Base-by-base conservation (phyloP, 176 grass and related monocot genomes). In the Pontederia crassipes region DNA sequence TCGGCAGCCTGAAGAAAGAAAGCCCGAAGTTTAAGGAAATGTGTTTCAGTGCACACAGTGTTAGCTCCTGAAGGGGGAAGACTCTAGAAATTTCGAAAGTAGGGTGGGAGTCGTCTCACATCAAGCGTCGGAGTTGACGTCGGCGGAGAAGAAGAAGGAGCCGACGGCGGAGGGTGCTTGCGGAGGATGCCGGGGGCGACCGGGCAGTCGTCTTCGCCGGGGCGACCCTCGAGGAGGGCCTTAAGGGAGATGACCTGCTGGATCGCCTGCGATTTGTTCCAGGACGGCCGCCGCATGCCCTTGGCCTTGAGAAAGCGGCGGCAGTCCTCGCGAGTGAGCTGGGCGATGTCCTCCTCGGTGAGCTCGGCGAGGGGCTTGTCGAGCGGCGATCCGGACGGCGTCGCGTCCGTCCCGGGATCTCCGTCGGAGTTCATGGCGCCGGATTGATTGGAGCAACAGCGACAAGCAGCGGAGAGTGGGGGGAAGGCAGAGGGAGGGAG, bases 201-300 rank as follows among this genome's bases (percentile, higher is more conserved):
- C 4, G 78, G 72, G 4, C 55, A 52, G 46, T 75, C 72, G n/a
- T 51, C 58, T 35, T 48, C 59, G 16, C 60, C 79, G 4, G 59
- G 79, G 28, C 79, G 79, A 18, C 79, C 79, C 51, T 81, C 79
- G 48, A 75, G 58, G 49, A 81, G 72, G 3, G 66, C 66, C 66
- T 81, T 81, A 53, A 81, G 79, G 2, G 79, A 81, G 66, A 81
- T 76, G 52, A 81, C 79, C 59, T 81, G 79, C 79, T 81, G 79
- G 72, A 81, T 81, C 51, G 79, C 79, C 59, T 81, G 79, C 59
- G 79, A 81, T 46, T 81, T 81, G 66, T 81, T 81, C 79, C 79
- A 81, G 15, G 79, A 81, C 24, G 79, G 79, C 17, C 79, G 79
- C 58, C 79, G 55, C 79, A 81, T 81, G 24, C 79, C 79, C 73